phyloP scores from a whole-genome alignment of 2,329 filamentous ascomycete species.

The Fusarium irregulare region DNA sequence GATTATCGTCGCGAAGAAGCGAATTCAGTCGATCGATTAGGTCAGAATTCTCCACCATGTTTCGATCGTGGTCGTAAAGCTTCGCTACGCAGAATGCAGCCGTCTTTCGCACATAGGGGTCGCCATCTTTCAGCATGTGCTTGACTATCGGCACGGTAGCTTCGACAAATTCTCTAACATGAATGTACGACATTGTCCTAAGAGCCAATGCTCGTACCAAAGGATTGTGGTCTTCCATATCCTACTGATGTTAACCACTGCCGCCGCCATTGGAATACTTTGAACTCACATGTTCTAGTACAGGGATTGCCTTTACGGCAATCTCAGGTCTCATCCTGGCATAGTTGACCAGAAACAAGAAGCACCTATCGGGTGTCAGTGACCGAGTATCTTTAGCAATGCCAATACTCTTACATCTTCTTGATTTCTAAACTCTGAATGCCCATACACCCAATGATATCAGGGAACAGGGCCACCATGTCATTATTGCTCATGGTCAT shows the following conservation, averaged over 20 bases:
- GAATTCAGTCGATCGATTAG: conserved; percentile 91
- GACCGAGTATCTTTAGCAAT: not conserved
- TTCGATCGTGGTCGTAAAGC: conserved; percentile 94
- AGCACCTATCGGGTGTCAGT: conserved; percentile 75
- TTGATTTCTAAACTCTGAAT: conserved; percentile 97
- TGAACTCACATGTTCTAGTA: conserved; percentile 77
- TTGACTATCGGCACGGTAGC: conserved; percentile 88
- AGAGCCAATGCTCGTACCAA: conserved; percentile 91
- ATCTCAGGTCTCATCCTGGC: conserved; percentile 93
- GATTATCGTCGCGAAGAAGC: conserved; percentile 94
- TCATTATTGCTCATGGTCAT: conserved; percentile 99
- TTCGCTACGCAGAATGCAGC: conserved; percentile 97
- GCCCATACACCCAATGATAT: conserved; percentile 95
- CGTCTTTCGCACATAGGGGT: conserved; percentile 98
- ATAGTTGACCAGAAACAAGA: conserved; percentile 97
- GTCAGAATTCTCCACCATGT: conserved; percentile 89
- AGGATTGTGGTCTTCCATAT: conserved; percentile 93
- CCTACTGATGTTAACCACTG: conserved; percentile 61
- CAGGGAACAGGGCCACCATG: conserved; percentile 96
- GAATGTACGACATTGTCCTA: conserved; percentile 96
- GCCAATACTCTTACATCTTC: conserved; percentile 79
- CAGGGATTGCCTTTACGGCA: conserved; percentile 90
- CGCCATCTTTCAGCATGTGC: conserved; percentile 82
- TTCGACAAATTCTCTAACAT: conserved; percentile 95
- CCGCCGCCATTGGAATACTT: not conserved